These are phyloP conservation scores for Xylaria polymorpha DNA, from an alignment of 2,329 filamentous ascomycete genomes.

Conservation along the genomic window DNA sequence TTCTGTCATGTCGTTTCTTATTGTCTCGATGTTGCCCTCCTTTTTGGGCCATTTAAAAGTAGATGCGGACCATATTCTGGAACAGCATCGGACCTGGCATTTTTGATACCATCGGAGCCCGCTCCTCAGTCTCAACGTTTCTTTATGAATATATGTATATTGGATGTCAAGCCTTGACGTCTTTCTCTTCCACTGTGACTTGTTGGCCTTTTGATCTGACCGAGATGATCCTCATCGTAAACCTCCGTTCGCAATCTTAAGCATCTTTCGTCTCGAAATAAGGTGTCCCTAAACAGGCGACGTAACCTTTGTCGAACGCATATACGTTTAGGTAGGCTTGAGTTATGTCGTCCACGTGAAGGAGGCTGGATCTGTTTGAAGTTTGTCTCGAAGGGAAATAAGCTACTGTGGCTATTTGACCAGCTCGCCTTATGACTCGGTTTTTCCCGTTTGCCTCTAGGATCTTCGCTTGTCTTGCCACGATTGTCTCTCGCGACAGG, in stretches of 20 bases:
- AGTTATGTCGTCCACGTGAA: neutral
- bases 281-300: neutral
- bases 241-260: neutral
- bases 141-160: constrained; percentile 10
- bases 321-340: neutral
- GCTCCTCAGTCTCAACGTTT: neutral
- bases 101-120: neutral
- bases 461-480: neutral
- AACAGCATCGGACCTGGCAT: neutral
- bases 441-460: neutral
- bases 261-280: too few species aligned
- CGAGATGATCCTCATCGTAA: accelerated
- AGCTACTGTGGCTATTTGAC: neutral
- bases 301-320: neutral
- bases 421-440: neutral
- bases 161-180: neutral
- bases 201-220: neutral
- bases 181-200: neutral
- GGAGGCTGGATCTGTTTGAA: too few species aligned
- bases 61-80: neutral
- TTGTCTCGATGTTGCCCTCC: neutral
- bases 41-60: constrained; percentile 6
- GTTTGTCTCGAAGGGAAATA: neutral
- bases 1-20: constrained; percentile 44
- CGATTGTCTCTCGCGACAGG: neutral